Evolutionary conservation across 257 asterid species (phyloP), one percentile per base, ranked within the genome.

Genomic region (Ilex asprella): DNA sequence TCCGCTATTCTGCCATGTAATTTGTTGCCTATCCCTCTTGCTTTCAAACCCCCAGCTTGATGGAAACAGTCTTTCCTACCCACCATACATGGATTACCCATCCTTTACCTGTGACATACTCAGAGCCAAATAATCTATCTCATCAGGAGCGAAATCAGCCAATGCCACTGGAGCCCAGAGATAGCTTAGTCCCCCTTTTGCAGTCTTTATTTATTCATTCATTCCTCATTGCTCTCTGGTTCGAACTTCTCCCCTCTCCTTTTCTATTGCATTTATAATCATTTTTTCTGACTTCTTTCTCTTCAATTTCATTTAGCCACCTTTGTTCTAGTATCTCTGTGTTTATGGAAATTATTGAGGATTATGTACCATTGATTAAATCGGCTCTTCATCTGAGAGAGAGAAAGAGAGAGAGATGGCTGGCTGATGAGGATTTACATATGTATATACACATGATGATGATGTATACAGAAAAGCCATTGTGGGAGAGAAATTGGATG

Each of bases 161-260:
- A 67, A 67, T 58, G 83, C 81, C 76, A 67, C 78, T 62, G 69
- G 69, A 77, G 69, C 63, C 63, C 70, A 47, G 67, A 76, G 71
- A 67, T 75, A 79, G 80, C 58, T 66, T 79, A 78, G 79, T 69
- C 56, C 67, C 79, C 62, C n/a, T 75, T 75, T 66, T 70, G 67
- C 73, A 64, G 77, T 52, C 68, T 73, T 14, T 32, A 73, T 86
- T 83, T 74, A 78, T 86, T 89, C 80, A 76, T 86, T 89, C 84
- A 79, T 86, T 84, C 82, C 63, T 75, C 82, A 71, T 66, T 55
- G 63, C 57, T 73, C 30, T 46, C 61, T 55, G 39, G 73, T 75
- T 66, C 78, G 60, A 43, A 67, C 69, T 70, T 65, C 55, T 43
- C 39, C 62, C 57, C 67, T 47, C 60, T 64, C 57, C 55, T 47